Conservation (phyloP, 768 basidiomycete genomes). For the Leucocoprinus birnbaumii region DNA sequence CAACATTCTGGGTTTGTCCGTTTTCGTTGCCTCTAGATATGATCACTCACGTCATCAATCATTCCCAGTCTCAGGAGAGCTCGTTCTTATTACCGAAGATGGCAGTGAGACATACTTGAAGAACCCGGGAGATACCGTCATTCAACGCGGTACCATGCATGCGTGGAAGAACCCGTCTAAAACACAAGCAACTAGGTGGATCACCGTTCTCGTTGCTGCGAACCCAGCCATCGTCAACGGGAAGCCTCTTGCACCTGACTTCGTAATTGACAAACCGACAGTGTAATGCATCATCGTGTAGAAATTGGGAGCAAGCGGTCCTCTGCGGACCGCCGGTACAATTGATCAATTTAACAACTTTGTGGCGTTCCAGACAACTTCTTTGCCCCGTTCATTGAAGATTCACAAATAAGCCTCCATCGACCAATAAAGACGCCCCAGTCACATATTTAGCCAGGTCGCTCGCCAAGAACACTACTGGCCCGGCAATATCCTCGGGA, state of each 20-base stretch:
- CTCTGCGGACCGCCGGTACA: constrained; percentile 3
- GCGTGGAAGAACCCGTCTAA: constrained; percentile 59
- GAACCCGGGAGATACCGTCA: constrained; percentile 52
- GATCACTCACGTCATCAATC: constrained; percentile 10
- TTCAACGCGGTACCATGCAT: constrained; percentile 59
- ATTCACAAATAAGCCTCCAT: constrained; percentile 75
- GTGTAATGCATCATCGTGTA: neutral
- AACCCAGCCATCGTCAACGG: constrained; percentile 49
- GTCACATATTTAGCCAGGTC: constrained; percentile 72
- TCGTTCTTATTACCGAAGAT: constrained; percentile 55
- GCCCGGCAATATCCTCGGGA: constrained; percentile 73
- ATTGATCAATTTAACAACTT: neutral
- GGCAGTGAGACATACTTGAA: constrained; percentile 49
- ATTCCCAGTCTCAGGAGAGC: constrained; percentile 47
- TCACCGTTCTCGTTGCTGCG: constrained; percentile 50
- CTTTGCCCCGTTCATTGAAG: constrained; percentile 43
- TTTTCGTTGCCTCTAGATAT: neutral
- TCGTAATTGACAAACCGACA: constrained; percentile 13
- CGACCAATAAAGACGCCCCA: constrained; percentile 61
- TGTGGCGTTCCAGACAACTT: neutral
- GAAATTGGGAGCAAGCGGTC: neutral
- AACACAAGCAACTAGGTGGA: constrained; percentile 46
- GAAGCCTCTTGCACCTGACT: constrained; percentile 31
- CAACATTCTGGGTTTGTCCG: constrained; percentile 49
- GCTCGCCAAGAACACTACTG: constrained; percentile 70